Evolutionary conservation across 208 protist genomes (phyloP).

Genomic region (Leishmania major): DNA sequence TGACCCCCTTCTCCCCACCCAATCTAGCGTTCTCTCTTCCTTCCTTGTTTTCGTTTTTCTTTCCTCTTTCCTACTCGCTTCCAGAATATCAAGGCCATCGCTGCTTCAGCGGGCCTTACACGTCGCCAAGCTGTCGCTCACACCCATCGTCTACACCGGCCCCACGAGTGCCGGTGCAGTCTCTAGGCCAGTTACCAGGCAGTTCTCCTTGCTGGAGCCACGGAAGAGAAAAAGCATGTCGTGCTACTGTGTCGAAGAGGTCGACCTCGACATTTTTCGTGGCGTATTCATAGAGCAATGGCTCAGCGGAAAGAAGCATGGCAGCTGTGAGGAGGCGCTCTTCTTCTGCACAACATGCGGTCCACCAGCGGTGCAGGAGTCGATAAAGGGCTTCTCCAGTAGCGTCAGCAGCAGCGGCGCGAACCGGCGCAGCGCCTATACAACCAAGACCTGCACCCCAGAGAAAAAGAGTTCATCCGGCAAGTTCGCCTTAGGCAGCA

Average conservation of each 20-base stretch:
- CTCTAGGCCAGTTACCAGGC: constrained; percentile 3
- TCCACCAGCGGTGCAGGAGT: constrained; percentile 35
- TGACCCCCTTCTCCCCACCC: background rate
- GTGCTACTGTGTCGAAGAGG: constrained; percentile 46
- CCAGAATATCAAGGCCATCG: background rate
- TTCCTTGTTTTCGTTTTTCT: background rate
- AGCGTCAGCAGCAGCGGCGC: background rate
- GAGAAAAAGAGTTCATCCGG: constrained; percentile 23
- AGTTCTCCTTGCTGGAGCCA: constrained; percentile 41
- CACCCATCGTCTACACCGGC: constrained; percentile 30
- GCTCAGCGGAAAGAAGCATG: constrained; percentile 34
- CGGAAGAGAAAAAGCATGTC: constrained; percentile 31
- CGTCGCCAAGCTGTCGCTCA: constrained; percentile 28
- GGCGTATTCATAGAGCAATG: constrained; percentile 53
- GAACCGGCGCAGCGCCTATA: background rate
- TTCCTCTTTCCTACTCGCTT: background rate
- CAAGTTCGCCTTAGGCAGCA: constrained; percentile 26
- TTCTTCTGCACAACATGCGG: constrained; percentile 57
- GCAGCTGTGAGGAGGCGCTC: constrained; percentile 35
- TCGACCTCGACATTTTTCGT: constrained; percentile 47
- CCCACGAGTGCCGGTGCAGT: constrained; percentile 15
- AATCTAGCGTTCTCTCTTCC: background rate
- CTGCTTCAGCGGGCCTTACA: constrained; percentile 10
- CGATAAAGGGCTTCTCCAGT: constrained; percentile 13
- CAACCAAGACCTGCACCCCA: background rate